These are phyloP conservation scores for Lentinula boryana DNA, from an alignment of 768 basidiomycete species.

Conservation along the genomic window DNA sequence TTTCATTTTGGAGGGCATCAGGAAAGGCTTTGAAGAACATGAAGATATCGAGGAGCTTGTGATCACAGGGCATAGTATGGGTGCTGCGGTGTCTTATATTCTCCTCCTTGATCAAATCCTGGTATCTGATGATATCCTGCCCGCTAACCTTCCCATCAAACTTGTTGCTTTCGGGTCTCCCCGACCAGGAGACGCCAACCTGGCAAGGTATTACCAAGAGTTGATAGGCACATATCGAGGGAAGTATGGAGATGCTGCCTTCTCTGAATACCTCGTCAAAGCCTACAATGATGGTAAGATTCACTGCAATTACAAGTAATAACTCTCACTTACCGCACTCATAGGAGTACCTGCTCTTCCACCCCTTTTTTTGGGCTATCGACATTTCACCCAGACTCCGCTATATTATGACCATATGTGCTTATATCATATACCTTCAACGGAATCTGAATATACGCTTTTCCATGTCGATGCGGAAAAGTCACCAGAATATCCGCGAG, in stretches of 20 bases:
- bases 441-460: constrained; percentile 39
- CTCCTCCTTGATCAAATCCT: constrained; percentile 40
- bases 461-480: constrained; percentile 27
- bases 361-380: constrained; percentile 43
- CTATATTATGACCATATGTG: constrained; percentile 43
- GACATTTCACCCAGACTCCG: constrained; percentile 42
- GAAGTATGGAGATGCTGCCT: constrained; percentile 25
- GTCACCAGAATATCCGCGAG: constrained; percentile 34
- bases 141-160: constrained; percentile 27
- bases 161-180: constrained; percentile 48
- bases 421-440: constrained; percentile 39
- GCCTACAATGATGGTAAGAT: constrained; percentile 50
- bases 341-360: constrained; percentile 55
- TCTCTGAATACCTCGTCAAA: constrained; percentile 46
- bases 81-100: constrained; percentile 46
- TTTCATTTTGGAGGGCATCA: constrained; percentile 28
- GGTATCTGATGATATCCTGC: constrained; percentile 17
- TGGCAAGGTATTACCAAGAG: constrained; percentile 36
- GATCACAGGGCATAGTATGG: constrained; percentile 55
- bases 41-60: constrained; percentile 33
- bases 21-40: constrained; percentile 29
- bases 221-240: constrained; percentile 26
- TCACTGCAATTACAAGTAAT: not conserved
- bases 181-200: constrained; percentile 36
- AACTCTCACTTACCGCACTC: not conserved